These are phyloP conservation scores for Pythium chondricola DNA, from an alignment of 352 stramenopile genomes.

Conservation along the genomic window DNA sequence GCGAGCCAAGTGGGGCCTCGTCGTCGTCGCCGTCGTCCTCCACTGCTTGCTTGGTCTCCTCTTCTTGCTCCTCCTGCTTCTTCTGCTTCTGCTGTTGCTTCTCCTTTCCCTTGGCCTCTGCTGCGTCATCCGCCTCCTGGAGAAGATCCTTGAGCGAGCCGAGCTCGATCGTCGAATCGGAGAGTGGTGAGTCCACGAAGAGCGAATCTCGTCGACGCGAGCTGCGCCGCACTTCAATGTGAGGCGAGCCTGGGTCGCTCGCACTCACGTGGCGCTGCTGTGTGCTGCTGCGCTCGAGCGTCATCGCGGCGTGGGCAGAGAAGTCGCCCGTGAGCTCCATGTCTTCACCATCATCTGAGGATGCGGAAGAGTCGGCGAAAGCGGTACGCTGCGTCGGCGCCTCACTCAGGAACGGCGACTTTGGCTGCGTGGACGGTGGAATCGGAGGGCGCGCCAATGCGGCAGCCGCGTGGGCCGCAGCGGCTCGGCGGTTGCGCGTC, in stretches of 20 bases:
- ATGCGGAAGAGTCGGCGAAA: conserved; percentile 74
- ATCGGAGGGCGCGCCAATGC: conserved; percentile 19
- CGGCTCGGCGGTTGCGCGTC: conserved; percentile 11
- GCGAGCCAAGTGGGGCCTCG: conserved; percentile 5
- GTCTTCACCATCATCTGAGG: conserved; percentile 72
- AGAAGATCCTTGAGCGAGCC: conserved; percentile 54
- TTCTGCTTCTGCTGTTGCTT: not conserved
- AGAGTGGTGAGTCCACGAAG: conserved; percentile 20
- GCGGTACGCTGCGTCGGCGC: conserved; percentile 21
- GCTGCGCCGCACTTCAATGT: not conserved
- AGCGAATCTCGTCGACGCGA: conserved; percentile 18
- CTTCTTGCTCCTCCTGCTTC: not conserved
- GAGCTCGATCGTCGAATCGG: conserved; percentile 56
- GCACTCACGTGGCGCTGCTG: not conserved
- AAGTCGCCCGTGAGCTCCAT: conserved; percentile 87
- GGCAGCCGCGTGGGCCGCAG: not conserved
- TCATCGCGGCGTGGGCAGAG: conserved; percentile 33
- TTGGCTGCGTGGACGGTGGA: conserved; percentile 25
- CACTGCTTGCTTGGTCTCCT: conserved; percentile 7
- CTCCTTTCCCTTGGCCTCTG: conserved; percentile 19
- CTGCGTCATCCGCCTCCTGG: conserved; percentile 31
- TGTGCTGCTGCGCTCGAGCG: conserved; percentile 5
- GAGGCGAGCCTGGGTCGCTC: not conserved
- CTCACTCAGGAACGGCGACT: conserved; percentile 43
- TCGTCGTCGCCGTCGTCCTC: conserved; percentile 2